A percentile compares a stretch with the other conserved stretches of the same genome.
phyloP scores from a whole-genome alignment of 2,329 filamentous ascomycete species.

The Paraconiothyrium sp. region DNA sequence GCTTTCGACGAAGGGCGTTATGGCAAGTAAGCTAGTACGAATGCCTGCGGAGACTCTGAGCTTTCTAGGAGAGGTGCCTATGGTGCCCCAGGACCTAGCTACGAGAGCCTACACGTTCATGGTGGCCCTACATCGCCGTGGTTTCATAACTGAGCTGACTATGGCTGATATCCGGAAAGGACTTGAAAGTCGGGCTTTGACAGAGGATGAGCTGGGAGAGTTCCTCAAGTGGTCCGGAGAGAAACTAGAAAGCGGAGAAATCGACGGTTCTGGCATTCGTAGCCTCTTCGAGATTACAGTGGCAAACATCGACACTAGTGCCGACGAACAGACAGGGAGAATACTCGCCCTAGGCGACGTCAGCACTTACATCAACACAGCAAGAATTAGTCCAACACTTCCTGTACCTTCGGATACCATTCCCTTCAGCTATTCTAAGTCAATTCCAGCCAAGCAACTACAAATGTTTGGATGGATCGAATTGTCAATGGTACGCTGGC shows the following conservation, averaged over 20 bases:
- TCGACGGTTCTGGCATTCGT: slow-evolving; percentile 74
- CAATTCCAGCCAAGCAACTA: slow-evolving; percentile 72
- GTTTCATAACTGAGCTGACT: slow-evolving; percentile 86
- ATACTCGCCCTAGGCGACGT: slow-evolving; percentile 83
- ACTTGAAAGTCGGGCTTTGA: slow-evolving; percentile 82
- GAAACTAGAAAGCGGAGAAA: slow-evolving; percentile 75
- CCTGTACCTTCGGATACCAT: slow-evolving; percentile 85
- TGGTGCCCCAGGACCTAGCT: slow-evolving; percentile 80
- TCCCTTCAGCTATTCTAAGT: slow-evolving; percentile 82
- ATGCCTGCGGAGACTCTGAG: slow-evolving; percentile 74
- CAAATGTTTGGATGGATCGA: slow-evolving; percentile 87
- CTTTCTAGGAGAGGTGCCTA: slow-evolving; percentile 89
- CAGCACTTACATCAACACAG: slow-evolving; percentile 76
- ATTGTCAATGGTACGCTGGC: slow-evolving; percentile 85
- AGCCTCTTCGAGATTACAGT: slow-evolving; percentile 82
- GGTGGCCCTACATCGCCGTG: slow-evolving; percentile 81
- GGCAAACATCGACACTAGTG: slow-evolving; percentile 67
- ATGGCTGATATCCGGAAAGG: slow-evolving; percentile 86
- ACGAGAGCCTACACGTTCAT: slow-evolving; percentile 76
- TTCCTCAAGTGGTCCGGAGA: slow-evolving; percentile 86
- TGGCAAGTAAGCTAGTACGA: slow-evolving; percentile 84
- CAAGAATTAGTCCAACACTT: slow-evolving; percentile 80
- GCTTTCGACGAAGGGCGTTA: slow-evolving; percentile 85
- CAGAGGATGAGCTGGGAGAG: slow-evolving; percentile 77
- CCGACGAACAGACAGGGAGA: slow-evolving; percentile 66